Conservation (phyloP, 768 basidiomycete genomes). For the Rhizopogon vesiculosus region DNA sequence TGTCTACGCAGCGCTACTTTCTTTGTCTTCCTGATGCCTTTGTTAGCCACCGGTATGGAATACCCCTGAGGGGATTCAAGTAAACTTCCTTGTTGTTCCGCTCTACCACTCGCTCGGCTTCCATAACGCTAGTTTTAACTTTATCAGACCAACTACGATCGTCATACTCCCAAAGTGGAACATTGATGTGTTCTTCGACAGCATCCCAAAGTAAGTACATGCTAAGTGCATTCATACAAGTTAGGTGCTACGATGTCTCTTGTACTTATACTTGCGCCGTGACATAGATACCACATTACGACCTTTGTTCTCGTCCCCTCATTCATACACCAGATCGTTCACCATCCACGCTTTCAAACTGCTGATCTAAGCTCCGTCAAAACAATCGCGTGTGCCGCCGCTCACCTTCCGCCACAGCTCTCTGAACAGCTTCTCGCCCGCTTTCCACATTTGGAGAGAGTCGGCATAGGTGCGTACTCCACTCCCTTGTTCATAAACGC, state of each 20-base stretch:
- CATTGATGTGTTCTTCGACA: slow-evolving; percentile 38
- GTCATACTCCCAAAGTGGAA: slow-evolving; percentile 55
- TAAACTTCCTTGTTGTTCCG: slow-evolving; percentile 46
- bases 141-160: slow-evolving; percentile 36
- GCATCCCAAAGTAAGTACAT: slow-evolving; percentile 46
- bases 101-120: slow-evolving; percentile 60
- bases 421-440: slow-evolving; percentile 29
- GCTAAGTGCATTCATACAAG: not conserved
- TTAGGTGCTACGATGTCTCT: too few relatives aligned
- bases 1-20: slow-evolving; percentile 15
- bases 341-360: slow-evolving; percentile 35
- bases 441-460: slow-evolving; percentile 20
- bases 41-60: slow-evolving; percentile 29
- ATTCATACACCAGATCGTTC: slow-evolving; percentile 50
- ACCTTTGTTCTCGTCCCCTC: slow-evolving; percentile 48
- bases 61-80: slow-evolving; percentile 37
- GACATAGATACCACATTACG: slow-evolving; percentile 45
- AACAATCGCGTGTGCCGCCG: slow-evolving; percentile 42
- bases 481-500: not conserved
- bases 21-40: slow-evolving; percentile 39
- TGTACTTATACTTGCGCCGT: not conserved
- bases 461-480: slow-evolving; percentile 38
- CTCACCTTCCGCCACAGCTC: slow-evolving; percentile 54
- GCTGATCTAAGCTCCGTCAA: slow-evolving; percentile 45
- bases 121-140: slow-evolving; percentile 39